Conservation (phyloP, 768 basidiomycete genomes). For the Epithele typhae region DNA sequence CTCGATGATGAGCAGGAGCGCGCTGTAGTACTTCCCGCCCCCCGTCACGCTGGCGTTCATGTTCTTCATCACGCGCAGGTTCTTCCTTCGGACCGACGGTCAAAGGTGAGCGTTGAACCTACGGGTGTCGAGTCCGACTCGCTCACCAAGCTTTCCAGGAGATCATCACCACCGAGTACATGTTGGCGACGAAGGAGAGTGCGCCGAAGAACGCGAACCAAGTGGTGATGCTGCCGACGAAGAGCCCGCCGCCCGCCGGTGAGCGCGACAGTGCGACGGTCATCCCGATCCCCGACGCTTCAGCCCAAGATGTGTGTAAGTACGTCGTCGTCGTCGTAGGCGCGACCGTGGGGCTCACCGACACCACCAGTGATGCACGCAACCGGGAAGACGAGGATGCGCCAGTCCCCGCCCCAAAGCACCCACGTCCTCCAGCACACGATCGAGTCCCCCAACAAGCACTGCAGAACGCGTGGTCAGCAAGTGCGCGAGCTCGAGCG, state of each 20-base stretch:
- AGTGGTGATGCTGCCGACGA: not conserved
- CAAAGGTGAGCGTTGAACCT: too few species aligned
- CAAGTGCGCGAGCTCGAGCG: not conserved
- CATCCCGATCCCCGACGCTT: not conserved
- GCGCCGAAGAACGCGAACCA: not conserved
- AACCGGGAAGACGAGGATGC: not conserved
- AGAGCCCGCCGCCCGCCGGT: not conserved
- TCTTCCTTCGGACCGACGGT: too few species aligned
- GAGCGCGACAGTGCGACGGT: not conserved
- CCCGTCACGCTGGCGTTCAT: not conserved
- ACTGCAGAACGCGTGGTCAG: not conserved
- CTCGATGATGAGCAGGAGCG: slow-evolving; percentile 4
- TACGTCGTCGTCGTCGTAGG: not conserved
- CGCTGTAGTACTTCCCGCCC: not conserved
- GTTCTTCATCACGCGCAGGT: not conserved
- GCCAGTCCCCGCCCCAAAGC: not conserved
- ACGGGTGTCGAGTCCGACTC: not conserved
- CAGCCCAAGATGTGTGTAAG: not conserved
- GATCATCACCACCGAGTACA: not conserved
- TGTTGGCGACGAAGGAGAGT: not conserved
- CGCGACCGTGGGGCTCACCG: not conserved
- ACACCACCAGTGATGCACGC: not conserved
- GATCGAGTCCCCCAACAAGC: slow-evolving; percentile 2
- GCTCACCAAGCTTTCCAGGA: not conserved
- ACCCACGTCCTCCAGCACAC: slow-evolving; percentile 7